A percentile compares a stretch with the other conserved stretches of the same genome.
Evolutionary conservation across 352 stramenopile genomes (phyloP).

Genomic region (Aphanomyces euteiches): DNA sequence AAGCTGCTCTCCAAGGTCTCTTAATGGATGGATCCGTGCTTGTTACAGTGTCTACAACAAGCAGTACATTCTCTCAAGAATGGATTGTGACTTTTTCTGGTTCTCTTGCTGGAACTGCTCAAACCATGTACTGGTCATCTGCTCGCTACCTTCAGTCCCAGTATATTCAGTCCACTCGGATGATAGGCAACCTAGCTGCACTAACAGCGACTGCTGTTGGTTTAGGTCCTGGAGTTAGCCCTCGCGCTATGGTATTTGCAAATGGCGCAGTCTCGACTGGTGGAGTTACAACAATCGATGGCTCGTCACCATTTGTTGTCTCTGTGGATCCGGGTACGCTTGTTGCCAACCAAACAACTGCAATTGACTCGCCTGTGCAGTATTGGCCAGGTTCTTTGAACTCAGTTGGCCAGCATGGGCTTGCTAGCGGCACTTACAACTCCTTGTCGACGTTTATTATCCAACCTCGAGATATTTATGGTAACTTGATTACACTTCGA

Average conservation of each 20-base stretch:
- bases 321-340: constrained; percentile 59
- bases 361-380: constrained; percentile 48
- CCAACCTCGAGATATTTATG: constrained; percentile 87
- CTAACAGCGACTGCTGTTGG: constrained; percentile 35
- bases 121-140: constrained; percentile 70
- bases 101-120: constrained; percentile 37
- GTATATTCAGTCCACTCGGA: constrained; percentile 42
- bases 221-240: constrained; percentile 39
- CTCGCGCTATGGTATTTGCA: constrained; percentile 39
- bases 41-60: constrained; percentile 38
- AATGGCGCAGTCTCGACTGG: constrained; percentile 38
- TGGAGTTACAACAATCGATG: constrained; percentile 39
- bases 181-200: constrained; percentile 54
- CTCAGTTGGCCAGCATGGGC: constrained; percentile 49
- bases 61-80: constrained; percentile 39
- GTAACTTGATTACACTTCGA: constrained; percentile 75
- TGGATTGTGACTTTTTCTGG: constrained; percentile 65
- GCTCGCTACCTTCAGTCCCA: constrained; percentile 46
- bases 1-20: constrained; percentile 33
- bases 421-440: constrained; percentile 63
- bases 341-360: constrained; percentile 60
- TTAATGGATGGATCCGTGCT: constrained; percentile 44
- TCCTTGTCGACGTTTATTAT: constrained; percentile 86
- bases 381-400: constrained; percentile 64
- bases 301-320: constrained; percentile 50